Base-by-base conservation (phyloP, 352 stramenopile genomes). In the Globisporangium nodosum region DNA sequence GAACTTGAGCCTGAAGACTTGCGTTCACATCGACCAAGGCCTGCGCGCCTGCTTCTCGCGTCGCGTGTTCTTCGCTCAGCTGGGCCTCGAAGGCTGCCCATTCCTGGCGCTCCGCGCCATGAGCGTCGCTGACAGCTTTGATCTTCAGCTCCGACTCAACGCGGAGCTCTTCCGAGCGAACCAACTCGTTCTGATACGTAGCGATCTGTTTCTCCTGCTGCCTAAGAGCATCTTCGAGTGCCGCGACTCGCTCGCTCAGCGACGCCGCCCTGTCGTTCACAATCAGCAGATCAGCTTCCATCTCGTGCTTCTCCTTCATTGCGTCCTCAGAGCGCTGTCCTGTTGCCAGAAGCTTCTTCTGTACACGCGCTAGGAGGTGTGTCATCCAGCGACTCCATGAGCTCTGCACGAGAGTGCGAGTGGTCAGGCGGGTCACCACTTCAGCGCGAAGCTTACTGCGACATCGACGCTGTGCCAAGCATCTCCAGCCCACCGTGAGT, bases 341-440 rank as follows among this genome's bases (percentile, higher is more conserved):
- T 48, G 66, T 33, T n/a, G 65, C 27, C n/a, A 54, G 39, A n/a
- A 79, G 27, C 33, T 63, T 56, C 0, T 27, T 18, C 8, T 66
- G 35, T 1, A 83, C 39, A 1, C 52, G 60, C 0, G 52, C 20
- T 5, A 81, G 12, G 4, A 63, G 69, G 46, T 51, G 31, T 11
- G 42, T 39, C 46, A 61, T 74, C 81, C 81, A 91, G 4, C 59
- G 63, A 3, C 54, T 63, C 81, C 81, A 91, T 30, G 69, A 54
- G 20, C 58, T 47, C 24, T 54, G 48, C 9, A 79, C 15, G 48
- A 66, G 16, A 4, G 16, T 21, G 3, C 65, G 56, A 6, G 60
- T 52, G 9, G 50, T 51, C 50, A 85, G 63, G 7, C 46, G 35
- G 3, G 42, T 12, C 5, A 89, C 0, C 1, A 65, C 11, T 2